phyloP scores from a whole-genome alignment of 2,329 filamentous ascomycete species.

The Claviceps pazoutovae region DNA sequence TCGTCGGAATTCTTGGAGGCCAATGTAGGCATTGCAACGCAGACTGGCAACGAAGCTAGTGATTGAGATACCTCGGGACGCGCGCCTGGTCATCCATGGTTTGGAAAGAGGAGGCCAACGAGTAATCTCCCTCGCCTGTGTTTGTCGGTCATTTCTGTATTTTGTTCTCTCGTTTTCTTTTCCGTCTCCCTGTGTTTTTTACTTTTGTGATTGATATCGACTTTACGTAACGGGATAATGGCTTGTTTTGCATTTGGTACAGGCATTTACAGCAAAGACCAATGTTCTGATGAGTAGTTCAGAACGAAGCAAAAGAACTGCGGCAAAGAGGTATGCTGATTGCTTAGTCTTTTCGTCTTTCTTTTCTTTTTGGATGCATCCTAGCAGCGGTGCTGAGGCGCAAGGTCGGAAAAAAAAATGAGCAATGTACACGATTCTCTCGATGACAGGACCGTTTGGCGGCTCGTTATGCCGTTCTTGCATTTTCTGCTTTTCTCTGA shows the following conservation, averaged over 20 bases:
- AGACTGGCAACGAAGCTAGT: conserved; percentile 26
- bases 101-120: background rate
- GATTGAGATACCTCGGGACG: conserved; percentile 13
- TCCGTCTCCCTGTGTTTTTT: background rate
- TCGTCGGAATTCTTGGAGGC: conserved; percentile 43
- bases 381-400: conserved; percentile 5
- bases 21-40: conserved; percentile 31
- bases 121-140: background rate
- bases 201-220: background rate
- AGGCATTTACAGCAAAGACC: background rate
- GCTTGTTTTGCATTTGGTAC: background rate
- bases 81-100: background rate
- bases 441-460: background rate
- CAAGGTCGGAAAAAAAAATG: background rate
- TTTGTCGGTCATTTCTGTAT: background rate
- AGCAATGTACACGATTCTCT: background rate
- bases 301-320: background rate
- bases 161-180: background rate
- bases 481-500: background rate
- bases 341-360: background rate
- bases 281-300: background rate
- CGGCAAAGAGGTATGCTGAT: background rate
- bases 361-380: background rate
- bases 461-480: background rate
- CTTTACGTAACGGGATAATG: background rate